Base-by-base conservation (phyloP, 805 yeast genomes). In the Candida quercuum region DNA sequence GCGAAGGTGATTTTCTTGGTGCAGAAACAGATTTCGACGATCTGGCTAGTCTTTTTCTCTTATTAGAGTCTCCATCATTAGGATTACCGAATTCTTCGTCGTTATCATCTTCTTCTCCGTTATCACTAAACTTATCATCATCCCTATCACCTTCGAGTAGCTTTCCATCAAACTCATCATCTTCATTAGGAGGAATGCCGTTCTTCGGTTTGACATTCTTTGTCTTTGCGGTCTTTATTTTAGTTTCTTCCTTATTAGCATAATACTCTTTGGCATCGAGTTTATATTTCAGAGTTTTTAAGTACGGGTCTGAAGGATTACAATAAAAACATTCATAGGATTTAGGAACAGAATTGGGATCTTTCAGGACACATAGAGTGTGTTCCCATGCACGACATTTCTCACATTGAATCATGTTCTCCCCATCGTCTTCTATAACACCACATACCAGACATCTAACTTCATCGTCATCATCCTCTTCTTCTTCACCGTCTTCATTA, bases 341-440 rank as follows among this genome's bases (percentile, higher is more conserved):
- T 10, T 69, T 60, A 3, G 84, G 82, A 2, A 71, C 54, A 22
- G 51, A 52, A 23, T 54, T 59, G 17, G 49, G 52, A n/a, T 49
- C 49, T 10, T 60, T 67, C 19, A 80, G 70, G 73, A 80, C 67
- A 56, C 89, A 82, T 38, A 53, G 60, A 23, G 74, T 71, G 51
- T 82, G 89, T 52, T 82, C 88, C 88, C 88, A 82, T 2, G 86
- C 73, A 32, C 67, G 57, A 52, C 89, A 82, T 7, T 59, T 47
- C 20, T 78, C 86, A 58, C 89, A 82, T 49, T 76, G 77, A 20
- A 81, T 71, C 83, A 80, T 78, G 11, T 64, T 65, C 12, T 83
- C 78, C 1, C 57, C 56, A 42, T 78, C 85, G 4, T 67, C 69
- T 0, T 69, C 78, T 42, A 71, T 82, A 48, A 78, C 66, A 3